Evolutionary conservation across 2,329 filamentous ascomycete species (phyloP).

Genomic region (Colletotrichum tabaci): DNA sequence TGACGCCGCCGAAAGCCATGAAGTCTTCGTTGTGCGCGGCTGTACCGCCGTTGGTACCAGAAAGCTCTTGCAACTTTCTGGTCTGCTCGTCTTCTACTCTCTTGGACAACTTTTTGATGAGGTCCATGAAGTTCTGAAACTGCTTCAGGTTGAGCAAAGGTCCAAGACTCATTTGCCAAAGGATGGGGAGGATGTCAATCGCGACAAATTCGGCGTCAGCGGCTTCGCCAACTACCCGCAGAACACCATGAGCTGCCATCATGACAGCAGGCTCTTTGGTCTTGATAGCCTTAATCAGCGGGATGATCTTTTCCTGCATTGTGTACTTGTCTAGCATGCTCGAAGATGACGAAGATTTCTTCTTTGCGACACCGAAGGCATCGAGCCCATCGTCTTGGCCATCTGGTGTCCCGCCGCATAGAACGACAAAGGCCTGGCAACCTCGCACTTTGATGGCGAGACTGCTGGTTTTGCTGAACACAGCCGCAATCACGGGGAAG

Average conservation of each 20-base stretch:
- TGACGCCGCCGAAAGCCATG: slow-evolving; percentile 78
- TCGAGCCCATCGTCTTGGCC: slow-evolving; percentile 80
- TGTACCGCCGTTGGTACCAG: slow-evolving; percentile 69
- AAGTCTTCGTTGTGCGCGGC: slow-evolving; percentile 74
- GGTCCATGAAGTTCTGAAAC: slow-evolving; percentile 90
- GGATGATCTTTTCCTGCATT: slow-evolving; percentile 97
- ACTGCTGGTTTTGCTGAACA: slow-evolving; percentile 94
- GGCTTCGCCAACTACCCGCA: slow-evolving; percentile 84
- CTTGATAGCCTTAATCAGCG: slow-evolving; percentile 91
- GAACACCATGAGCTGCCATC: slow-evolving; percentile 90
- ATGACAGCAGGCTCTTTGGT: slow-evolving; percentile 98
- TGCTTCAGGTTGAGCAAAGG: slow-evolving; percentile 89
- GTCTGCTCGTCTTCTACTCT: slow-evolving; percentile 91
- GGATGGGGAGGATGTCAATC: slow-evolving; percentile 87
- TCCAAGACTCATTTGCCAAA: slow-evolving; percentile 94
- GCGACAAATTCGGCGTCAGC: slow-evolving; percentile 94
- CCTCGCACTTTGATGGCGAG: slow-evolving; percentile 95
- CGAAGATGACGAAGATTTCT: slow-evolving; percentile 75
- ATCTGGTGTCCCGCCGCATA: slow-evolving; percentile 83
- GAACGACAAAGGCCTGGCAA: slow-evolving; percentile 88
- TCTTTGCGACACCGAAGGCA: slow-evolving; percentile 72
- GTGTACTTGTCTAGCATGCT: slow-evolving; percentile 97
- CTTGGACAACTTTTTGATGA: slow-evolving; percentile 85
- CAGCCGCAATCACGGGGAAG: slow-evolving; percentile 90
- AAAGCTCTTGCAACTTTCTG: slow-evolving; percentile 88